A percentile compares a stretch with the other conserved stretches of the same genome.
Conservation (phyloP, 345 rosid species). For the Citrus hindsii region DNA sequence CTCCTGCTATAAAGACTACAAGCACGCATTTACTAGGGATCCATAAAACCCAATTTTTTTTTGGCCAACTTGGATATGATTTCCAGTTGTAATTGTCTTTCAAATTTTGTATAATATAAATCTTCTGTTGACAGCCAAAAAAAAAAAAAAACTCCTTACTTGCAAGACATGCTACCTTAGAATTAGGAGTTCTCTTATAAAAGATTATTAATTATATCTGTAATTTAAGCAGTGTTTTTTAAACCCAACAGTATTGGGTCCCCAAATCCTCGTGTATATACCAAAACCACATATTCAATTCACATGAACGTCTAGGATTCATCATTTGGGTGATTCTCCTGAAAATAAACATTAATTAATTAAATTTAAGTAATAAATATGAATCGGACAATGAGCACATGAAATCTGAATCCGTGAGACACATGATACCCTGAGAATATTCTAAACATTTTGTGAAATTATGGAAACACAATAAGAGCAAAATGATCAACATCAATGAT, state of each 20-base stretch:
- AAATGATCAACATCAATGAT: neutral
- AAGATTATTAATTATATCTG: no score
- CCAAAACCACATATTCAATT: neutral
- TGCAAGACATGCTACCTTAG: neutral
- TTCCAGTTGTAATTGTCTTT: neutral
- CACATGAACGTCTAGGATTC: neutral
- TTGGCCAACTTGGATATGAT: neutral
- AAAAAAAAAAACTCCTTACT: neutral
- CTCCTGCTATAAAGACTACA: neutral
- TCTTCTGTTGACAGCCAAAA: no score
- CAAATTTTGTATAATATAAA: neutral
- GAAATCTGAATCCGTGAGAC: conserved; percentile 1
- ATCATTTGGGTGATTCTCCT: neutral
- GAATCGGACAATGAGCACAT: neutral
- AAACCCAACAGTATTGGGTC: neutral
- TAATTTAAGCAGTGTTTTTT: neutral
- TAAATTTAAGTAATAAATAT: neutral
- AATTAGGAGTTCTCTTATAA: neutral
- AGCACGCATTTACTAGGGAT: conserved; percentile 7
- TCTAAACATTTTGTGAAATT: neutral
- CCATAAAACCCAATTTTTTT: neutral
- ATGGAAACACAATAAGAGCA: neutral
- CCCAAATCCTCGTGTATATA: neutral
- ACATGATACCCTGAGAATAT: neutral
- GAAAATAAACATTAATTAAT: no score